Evolutionary conservation across 2,329 filamentous ascomycete species (phyloP), one percentile per base, ranked within the genome.

Genomic region (Ophiostoma sp.): DNA sequence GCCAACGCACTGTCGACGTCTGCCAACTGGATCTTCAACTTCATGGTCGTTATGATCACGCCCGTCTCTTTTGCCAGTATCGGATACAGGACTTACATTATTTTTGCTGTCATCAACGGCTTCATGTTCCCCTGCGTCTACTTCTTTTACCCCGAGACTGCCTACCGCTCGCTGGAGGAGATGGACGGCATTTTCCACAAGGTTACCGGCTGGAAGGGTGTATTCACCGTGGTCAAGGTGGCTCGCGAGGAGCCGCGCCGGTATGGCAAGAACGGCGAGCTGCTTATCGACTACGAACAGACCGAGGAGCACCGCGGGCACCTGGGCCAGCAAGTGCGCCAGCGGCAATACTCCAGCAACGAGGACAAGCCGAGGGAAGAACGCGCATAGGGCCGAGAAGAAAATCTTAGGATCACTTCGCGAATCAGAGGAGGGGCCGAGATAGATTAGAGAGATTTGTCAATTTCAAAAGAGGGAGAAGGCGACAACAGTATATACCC

Each of bases 141-240:
- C 73, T 77, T 84, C 69, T 80, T 83, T 72, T 84, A 83, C 71
- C 83, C 84, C 0, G 84, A 86, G 74, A 85, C 85, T 3, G 79
- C 81, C 73, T 74, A 76, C 71, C 82, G 84, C 7, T 85, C 81
- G 14, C 80, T 90, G 44, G 88, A 91, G 76, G 88, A 91, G 75
- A 86, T 91, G 77, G 88, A 91, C 73, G 81, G 85, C 69, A 87
- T 91, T 66, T 77, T 77, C 62, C 76, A 82, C 74, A 87, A 87
- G 78, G 82, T 83, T 0, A 77, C 78, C 36, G 83, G 84, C 3
- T 70, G 71, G 71, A 72, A 71, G 69, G 79, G 77, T 42, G 78
- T 77, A 71, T 77, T 82, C 66, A 74, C 76, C 16, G 79, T 82
- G 12, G 81, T 83, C 12, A 69, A 73, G 38, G 74, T 78, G 16